phyloP scores from a whole-genome alignment of 140 eudicot species.

The Cichorium intybus region DNA sequence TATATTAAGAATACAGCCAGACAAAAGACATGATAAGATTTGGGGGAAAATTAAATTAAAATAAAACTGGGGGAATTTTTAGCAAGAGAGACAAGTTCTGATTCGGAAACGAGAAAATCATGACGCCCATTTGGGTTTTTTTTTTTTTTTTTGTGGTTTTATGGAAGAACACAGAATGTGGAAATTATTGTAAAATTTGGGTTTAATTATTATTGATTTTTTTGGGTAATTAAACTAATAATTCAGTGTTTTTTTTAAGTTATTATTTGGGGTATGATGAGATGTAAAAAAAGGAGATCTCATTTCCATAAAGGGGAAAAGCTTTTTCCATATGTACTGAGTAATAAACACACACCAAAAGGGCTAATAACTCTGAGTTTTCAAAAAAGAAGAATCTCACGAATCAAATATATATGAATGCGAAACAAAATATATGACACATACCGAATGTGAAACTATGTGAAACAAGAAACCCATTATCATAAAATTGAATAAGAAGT shows the following conservation, averaged over 20 bases:
- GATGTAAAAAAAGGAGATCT: conserved; percentile 74
- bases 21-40: conserved; percentile 62
- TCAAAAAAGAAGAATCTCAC: conserved; percentile 63
- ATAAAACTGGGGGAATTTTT: conserved; percentile 31
- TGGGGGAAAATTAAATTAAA: conserved; percentile 38
- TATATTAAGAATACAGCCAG: conserved; percentile 32
- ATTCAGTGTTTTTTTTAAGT: conserved; percentile 15
- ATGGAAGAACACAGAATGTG: conserved; percentile 22
- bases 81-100: conserved; percentile 60
- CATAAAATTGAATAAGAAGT: conserved; percentile 1
- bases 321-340: conserved; percentile 58
- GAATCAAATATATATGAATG: conserved; percentile 22
- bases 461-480: neutral
- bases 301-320: conserved; percentile 66
- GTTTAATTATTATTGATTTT: conserved; percentile 18
- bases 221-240: conserved; percentile 6
- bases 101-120: conserved; percentile 61
- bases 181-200: conserved; percentile 7
- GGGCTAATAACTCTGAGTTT: conserved; percentile 46
- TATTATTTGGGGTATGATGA: conserved; percentile 57
- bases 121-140: conserved; percentile 33
- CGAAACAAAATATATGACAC: conserved; percentile 15
- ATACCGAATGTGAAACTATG: neutral
- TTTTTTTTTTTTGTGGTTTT: conserved; percentile 8
- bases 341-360: conserved; percentile 58